These are phyloP conservation scores for Artemisia annua DNA, from an alignment of 129 eudicot species.

Conservation along the genomic window DNA sequence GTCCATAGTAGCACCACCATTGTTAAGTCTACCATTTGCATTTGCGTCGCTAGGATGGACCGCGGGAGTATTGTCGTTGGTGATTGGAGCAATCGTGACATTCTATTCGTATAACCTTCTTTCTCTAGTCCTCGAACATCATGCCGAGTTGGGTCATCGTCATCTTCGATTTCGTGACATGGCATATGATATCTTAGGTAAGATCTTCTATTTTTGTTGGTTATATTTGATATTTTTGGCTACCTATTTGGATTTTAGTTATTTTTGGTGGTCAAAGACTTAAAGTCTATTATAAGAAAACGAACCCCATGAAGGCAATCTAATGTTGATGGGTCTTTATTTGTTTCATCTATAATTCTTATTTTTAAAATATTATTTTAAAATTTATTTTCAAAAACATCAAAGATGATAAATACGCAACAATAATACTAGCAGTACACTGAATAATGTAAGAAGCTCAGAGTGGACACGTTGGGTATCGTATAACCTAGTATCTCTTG, in stretches of 20 bases:
- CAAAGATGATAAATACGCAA: too few species aligned
- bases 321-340: background rate
- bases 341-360: background rate
- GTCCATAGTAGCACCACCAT: constrained; percentile 81
- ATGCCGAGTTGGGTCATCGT: constrained; percentile 66
- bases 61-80: constrained; percentile 52
- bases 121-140: constrained; percentile 79
- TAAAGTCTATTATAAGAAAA: background rate
- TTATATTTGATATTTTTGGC: background rate
- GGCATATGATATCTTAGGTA: constrained; percentile 83
- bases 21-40: constrained; percentile 84
- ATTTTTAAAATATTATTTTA: too few species aligned
- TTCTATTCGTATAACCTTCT: constrained; percentile 83
- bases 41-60: constrained; percentile 79
- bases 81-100: constrained; percentile 61
- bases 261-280: constrained; percentile 5
- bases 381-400: too few species aligned
- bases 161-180: constrained; percentile 83
- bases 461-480: too few species aligned
- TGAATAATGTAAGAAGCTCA: too few species aligned
- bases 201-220: background rate
- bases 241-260: too few species aligned
- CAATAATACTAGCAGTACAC: too few species aligned
- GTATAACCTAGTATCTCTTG: too few species aligned
- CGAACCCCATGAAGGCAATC: background rate